Evolutionary conservation across 179 eudicot genomes (phyloP).

Genomic region (Silene coronaria): DNA sequence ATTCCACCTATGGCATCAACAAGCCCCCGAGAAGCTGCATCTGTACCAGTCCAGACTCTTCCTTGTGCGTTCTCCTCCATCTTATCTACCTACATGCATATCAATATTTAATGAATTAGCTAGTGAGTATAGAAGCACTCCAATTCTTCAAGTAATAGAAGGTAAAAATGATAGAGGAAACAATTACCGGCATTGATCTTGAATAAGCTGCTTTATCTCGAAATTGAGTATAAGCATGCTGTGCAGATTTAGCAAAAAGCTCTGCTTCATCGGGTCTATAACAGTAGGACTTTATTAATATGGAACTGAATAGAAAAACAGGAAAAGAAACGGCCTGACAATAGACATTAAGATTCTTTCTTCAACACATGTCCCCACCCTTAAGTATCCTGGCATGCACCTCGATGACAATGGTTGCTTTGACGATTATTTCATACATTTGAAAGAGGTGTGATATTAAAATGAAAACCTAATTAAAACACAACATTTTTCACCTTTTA

Average conservation of each 20-base stretch:
- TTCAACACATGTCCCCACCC: too few relatives aligned
- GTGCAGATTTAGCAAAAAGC: slow-evolving; percentile 75
- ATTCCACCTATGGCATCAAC: slow-evolving; percentile 76
- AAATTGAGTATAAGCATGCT: slow-evolving; percentile 58
- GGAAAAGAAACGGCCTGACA: neutral
- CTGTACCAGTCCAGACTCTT: slow-evolving; percentile 86
- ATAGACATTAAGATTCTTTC: neutral
- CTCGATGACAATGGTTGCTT: neutral
- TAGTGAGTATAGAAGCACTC: neutral
- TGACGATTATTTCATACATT: neutral
- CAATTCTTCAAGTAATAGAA: neutral
- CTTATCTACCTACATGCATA: slow-evolving; percentile 47
- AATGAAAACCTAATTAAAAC: neutral
- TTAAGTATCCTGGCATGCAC: neutral
- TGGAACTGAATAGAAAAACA: slow-evolving; percentile 3
- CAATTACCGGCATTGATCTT: slow-evolving; percentile 75
- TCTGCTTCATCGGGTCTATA: slow-evolving; percentile 80
- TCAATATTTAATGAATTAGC: neutral
- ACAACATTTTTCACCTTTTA: neutral
- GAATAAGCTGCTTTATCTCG: slow-evolving; percentile 89
- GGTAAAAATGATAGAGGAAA: neutral
- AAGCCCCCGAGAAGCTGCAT: slow-evolving; percentile 70
- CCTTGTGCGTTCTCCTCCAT: slow-evolving; percentile 96
- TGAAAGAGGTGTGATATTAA: too few relatives aligned
- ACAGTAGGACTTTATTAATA: neutral